Evolutionary conservation across 1,139 yeast species (phyloP).

Genomic region (Yamadazyma dendronema): DNA sequence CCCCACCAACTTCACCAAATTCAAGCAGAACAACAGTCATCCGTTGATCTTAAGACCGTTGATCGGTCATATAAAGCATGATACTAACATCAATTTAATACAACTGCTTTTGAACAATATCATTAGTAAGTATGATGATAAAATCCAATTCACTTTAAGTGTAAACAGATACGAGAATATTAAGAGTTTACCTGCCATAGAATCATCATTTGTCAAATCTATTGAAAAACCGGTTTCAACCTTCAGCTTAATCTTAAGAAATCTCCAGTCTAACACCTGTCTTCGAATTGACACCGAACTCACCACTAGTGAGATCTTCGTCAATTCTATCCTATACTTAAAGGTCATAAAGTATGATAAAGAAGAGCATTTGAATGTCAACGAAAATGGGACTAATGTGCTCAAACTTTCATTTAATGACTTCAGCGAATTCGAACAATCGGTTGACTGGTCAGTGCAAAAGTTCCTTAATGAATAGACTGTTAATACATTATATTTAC

Average conservation of each 20-base stretch:
- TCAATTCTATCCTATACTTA: constrained; percentile 34
- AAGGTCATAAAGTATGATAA: constrained; percentile 33
- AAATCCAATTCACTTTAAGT: constrained; percentile 18
- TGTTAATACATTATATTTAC: background rate
- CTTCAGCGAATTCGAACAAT: constrained; percentile 59
- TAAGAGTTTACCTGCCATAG: constrained; percentile 17
- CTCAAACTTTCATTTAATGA: constrained; percentile 55
- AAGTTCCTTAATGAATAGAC: constrained; percentile 26
- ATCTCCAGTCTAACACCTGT: constrained; percentile 15
- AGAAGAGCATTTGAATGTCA: constrained; percentile 26
- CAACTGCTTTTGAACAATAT: constrained; percentile 30
- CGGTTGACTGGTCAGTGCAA: constrained; percentile 60
- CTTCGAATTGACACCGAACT: constrained; percentile 30
- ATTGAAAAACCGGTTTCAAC: constrained; percentile 35
- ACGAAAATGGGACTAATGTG: constrained; percentile 36
- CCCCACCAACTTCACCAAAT: constrained; percentile 51
- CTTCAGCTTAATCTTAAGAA: constrained; percentile 16
- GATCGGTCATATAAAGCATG: constrained; percentile 68
- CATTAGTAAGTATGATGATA: constrained; percentile 30
- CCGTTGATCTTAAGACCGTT: constrained; percentile 63
- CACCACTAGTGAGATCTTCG: constrained; percentile 43
- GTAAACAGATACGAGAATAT: constrained; percentile 28
- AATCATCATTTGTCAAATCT: constrained; percentile 41
- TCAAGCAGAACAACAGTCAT: constrained; percentile 48
- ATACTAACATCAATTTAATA: constrained; percentile 40